phyloP scores from a whole-genome alignment of 2,329 filamentous ascomycete species.

The Emergomyces pasteurianus region DNA sequence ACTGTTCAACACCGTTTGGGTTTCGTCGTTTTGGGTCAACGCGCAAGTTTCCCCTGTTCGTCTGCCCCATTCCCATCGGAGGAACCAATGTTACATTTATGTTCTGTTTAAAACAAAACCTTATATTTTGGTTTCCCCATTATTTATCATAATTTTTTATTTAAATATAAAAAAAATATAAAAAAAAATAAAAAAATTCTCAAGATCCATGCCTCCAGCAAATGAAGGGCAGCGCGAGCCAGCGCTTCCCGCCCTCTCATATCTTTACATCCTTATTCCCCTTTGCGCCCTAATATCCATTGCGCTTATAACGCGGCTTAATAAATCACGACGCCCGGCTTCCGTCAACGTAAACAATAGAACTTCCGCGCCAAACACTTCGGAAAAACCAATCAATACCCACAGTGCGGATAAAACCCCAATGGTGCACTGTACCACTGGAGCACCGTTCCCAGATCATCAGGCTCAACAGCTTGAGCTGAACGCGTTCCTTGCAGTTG shows the following conservation, averaged over 20 bases:
- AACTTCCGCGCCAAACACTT: background rate
- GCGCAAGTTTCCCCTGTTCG: background rate
- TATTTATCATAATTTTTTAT: no score
- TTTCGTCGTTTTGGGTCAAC: background rate
- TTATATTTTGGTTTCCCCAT: no score
- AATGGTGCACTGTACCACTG: background rate
- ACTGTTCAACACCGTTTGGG: background rate
- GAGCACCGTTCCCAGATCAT: background rate
- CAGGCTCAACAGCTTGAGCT: slow-evolving; percentile 24
- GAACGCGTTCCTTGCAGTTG: slow-evolving; percentile 48
- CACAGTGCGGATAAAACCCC: background rate
- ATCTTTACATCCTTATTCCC: background rate
- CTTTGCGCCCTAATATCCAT: background rate
- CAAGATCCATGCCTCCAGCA: background rate
- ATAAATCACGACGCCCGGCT: background rate
- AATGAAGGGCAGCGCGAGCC: background rate
- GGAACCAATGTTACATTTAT: no score
- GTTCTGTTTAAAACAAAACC: no score
- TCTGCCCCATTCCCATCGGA: no score
- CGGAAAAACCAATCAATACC: background rate
- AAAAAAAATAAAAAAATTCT: no score
- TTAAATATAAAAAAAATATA: no score
- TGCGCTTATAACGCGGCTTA: background rate
- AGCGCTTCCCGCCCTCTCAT: background rate
- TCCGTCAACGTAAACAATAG: background rate